Percentiles rank a stretch among this genome's conserved stretches.
Evolutionary conservation across 495 filamentous ascomycete species (phyloP).

Genomic region (Penicillium bovifimosum): DNA sequence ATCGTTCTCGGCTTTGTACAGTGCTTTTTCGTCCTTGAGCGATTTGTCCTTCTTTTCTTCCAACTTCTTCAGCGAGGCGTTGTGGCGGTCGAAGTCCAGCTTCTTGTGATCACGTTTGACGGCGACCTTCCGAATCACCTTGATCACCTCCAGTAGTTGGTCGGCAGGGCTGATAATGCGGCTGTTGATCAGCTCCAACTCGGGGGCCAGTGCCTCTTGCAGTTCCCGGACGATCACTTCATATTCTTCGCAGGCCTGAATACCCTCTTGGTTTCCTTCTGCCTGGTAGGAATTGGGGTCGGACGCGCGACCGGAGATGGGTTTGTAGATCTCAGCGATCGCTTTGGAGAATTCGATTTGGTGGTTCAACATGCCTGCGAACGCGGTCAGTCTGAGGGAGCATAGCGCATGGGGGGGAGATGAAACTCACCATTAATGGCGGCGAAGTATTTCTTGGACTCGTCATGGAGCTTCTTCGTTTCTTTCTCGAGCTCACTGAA

Average conservation of each 20-base stretch:
- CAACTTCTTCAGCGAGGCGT: slow-evolving; percentile 79
- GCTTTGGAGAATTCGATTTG: slow-evolving; percentile 98
- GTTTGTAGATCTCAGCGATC: slow-evolving; percentile 94
- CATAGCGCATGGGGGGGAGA: background rate
- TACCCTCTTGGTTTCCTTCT: slow-evolving; percentile 91
- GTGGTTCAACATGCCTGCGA: slow-evolving; percentile 81
- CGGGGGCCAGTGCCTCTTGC: slow-evolving; percentile 79
- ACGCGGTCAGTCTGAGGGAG: slow-evolving; percentile 10
- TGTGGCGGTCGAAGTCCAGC: slow-evolving; percentile 88
- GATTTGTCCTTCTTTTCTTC: slow-evolving; percentile 97
- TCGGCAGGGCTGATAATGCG: slow-evolving; percentile 91
- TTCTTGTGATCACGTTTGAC: slow-evolving; percentile 95
- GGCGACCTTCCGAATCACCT: slow-evolving; percentile 83
- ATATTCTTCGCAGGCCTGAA: slow-evolving; percentile 94
- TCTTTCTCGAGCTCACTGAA: slow-evolving; percentile 93
- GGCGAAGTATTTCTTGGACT: slow-evolving; percentile 89
- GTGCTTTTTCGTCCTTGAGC: slow-evolving; percentile 92
- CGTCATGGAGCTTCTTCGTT: slow-evolving; percentile 93
- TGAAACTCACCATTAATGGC: slow-evolving; percentile 73
- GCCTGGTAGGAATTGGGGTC: slow-evolving; percentile 77
- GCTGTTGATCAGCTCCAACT: slow-evolving; percentile 95
- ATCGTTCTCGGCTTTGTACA: slow-evolving; percentile 93
- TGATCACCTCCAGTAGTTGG: slow-evolving; percentile 91
- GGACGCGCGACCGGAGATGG: slow-evolving; percentile 91
- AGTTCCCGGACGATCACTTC: slow-evolving; percentile 86